Conservation (phyloP, 139 green algal species). For the Zygnema circumcarinatum region DNA sequence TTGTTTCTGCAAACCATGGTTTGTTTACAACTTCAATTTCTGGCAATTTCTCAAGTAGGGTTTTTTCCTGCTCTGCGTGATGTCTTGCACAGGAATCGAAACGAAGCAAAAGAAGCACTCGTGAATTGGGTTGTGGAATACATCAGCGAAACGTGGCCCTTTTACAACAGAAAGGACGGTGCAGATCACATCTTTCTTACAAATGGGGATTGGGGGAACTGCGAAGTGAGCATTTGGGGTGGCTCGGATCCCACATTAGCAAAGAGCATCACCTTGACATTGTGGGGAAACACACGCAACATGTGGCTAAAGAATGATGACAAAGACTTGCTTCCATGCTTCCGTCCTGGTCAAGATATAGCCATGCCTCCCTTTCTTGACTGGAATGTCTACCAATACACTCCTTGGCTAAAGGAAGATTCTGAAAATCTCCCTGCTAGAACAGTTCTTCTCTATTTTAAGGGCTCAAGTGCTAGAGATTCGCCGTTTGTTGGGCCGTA, state of each 20-base stretch:
- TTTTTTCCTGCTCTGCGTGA: not conserved
- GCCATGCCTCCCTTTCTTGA: slow-evolving; percentile 22
- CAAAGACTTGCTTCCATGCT: slow-evolving; percentile 63
- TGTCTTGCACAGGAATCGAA: not conserved
- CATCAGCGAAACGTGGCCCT: slow-evolving; percentile 68
- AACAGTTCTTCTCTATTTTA: slow-evolving; percentile 3
- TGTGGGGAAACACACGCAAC: slow-evolving; percentile 20
- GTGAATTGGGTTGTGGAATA: slow-evolving; percentile 55
- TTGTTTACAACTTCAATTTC: not conserved
- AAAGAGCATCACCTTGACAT: not conserved
- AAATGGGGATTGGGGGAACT: slow-evolving; percentile 15
- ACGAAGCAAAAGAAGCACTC: not conserved
- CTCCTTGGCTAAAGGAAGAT: not conserved
- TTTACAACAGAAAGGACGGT: slow-evolving; percentile 69
- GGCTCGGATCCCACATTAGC: not conserved
- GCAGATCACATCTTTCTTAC: slow-evolving; percentile 23
- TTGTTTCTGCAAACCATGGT: not conserved
- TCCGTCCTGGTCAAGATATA: slow-evolving; percentile 55
- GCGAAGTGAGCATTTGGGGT: not conserved
- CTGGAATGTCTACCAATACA: not conserved
- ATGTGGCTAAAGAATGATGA: not conserved
- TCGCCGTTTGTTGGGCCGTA: not conserved
- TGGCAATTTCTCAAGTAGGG: not conserved
- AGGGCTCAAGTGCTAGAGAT: not conserved
- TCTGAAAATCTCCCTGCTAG: not conserved